These are phyloP conservation scores for Fraxinus sp. DNA, from an alignment of 305 asterid genomes.

Conservation along the genomic window DNA sequence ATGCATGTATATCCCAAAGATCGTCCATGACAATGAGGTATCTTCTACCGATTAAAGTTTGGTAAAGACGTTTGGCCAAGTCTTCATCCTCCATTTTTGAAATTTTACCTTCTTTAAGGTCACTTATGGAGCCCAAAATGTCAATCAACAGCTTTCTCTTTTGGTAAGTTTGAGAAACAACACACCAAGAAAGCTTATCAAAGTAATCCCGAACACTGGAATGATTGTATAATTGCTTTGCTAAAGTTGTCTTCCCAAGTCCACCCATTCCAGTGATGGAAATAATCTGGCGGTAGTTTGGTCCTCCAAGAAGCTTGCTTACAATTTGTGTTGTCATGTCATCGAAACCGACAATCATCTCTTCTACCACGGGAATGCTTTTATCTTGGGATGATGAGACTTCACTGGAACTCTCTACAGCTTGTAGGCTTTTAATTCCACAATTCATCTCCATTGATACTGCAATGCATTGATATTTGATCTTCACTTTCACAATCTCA, in stretches of 20 bases:
- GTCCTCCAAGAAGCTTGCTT: conserved; percentile 1
- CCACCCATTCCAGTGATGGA: conserved; percentile 28
- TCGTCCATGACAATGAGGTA: conserved; percentile 20
- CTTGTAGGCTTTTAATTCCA: background rate
- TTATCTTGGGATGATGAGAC: background rate
- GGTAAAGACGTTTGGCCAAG: background rate
- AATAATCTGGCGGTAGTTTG: background rate
- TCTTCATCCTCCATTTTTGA: background rate
- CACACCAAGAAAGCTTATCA: conserved; percentile 3
- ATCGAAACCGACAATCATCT: background rate
- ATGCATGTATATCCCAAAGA: background rate
- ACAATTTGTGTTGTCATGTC: background rate
- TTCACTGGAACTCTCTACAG: too few relatives aligned
- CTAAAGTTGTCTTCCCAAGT: conserved; percentile 26
- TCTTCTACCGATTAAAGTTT: background rate
- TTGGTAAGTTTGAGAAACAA: conserved; percentile 2
- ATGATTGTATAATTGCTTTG: conserved; percentile 10
- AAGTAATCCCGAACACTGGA: background rate
- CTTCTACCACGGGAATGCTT: background rate
- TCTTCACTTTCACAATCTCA: background rate
- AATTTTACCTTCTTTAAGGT: background rate
- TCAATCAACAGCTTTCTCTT: background rate
- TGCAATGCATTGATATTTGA: background rate
- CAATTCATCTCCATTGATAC: background rate
- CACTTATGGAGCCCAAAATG: background rate